Evolutionary conservation across 2,329 filamentous ascomycete genomes (phyloP).

Genomic region (Claviceps sp.): DNA sequence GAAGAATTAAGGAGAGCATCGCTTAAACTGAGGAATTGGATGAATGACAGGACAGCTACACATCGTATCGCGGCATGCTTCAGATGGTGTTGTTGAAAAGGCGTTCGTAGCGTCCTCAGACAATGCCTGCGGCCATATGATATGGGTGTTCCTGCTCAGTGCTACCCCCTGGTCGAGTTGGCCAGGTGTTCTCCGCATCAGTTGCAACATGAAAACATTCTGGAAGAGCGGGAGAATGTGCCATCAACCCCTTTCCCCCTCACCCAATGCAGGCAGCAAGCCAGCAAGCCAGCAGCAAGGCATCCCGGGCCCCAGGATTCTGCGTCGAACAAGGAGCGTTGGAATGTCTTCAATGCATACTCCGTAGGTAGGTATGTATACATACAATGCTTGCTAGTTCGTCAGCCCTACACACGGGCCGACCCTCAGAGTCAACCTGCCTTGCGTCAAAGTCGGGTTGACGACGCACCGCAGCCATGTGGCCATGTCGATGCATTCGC

Average conservation of each 20-base stretch:
- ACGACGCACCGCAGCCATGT: constrained; percentile 4
- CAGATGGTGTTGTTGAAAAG: no score
- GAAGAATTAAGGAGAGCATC: background rate
- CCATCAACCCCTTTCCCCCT: background rate
- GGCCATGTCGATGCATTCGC: background rate
- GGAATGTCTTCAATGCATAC: constrained; percentile 7
- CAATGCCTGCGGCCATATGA: background rate
- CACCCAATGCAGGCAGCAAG: no score
- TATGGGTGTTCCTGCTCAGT: background rate
- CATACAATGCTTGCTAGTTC: background rate
- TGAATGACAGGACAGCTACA: no score
- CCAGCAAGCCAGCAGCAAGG: background rate
- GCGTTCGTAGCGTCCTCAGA: no score
- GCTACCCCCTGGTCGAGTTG: constrained; percentile 1
- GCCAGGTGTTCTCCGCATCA: constrained; percentile 1
- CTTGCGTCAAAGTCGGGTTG: background rate
- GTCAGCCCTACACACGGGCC: constrained; percentile 8
- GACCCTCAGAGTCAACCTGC: constrained; percentile 5
- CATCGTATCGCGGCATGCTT: no score
- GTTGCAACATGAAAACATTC: constrained; percentile 4
- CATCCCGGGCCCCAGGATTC: constrained; percentile 4
- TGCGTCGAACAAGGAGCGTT: constrained; percentile 4
- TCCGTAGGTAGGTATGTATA: no score
- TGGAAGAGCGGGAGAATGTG: constrained; percentile 3
- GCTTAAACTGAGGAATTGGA: background rate